Base-by-base conservation (phyloP, 306 rosid species). In the Neltuma alba region DNA sequence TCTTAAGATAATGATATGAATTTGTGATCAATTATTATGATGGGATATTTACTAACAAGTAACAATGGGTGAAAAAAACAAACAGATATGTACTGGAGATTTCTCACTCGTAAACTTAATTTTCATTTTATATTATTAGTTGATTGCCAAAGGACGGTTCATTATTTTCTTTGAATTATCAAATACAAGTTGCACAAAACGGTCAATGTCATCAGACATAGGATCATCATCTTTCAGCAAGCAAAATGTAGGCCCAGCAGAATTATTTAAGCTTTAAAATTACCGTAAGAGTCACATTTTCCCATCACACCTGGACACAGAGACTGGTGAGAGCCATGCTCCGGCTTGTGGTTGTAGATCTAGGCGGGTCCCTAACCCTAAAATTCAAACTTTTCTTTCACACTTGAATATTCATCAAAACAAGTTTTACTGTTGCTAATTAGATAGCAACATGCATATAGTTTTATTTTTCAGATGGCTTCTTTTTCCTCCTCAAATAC, bases 181-280 rank as follows among this genome's bases (percentile, higher is more conserved):
- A 71, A 79, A 71, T 60, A 25, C 73, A 72, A 62, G 73, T 79
- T 60, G 57, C 44, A 47, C 64, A 65, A 21, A 25, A 25, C 54
- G 72, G 55, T 61, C 73, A 5, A 34, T 79, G 64, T 72, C 73
- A 61, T 62, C 40, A 70, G 31, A 45, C 63, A 44, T 14, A 54
- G 33, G 63, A 60, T 71, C 54, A 37, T 45, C 2, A 33, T 27
- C 71, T 79, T 58, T 79, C 50, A 34, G 55, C 30, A 42, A 70
- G 33, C 40, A n/a, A 52, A 50, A 16, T 37, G 14, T 30, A 54
- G 21, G 52, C 34, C 34, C 25, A 71, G 52, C 20, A 76, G 76
- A 82, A 82, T 79, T 85, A 78, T 82, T 75, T 44, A 52, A 61
- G 84, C 69, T 82, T 79, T 34, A 55, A 70, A 65, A 85, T 78